These are phyloP conservation scores for Vitis amurensis DNA, from an alignment of 164 flowering plant species.

Conservation along the genomic window DNA sequence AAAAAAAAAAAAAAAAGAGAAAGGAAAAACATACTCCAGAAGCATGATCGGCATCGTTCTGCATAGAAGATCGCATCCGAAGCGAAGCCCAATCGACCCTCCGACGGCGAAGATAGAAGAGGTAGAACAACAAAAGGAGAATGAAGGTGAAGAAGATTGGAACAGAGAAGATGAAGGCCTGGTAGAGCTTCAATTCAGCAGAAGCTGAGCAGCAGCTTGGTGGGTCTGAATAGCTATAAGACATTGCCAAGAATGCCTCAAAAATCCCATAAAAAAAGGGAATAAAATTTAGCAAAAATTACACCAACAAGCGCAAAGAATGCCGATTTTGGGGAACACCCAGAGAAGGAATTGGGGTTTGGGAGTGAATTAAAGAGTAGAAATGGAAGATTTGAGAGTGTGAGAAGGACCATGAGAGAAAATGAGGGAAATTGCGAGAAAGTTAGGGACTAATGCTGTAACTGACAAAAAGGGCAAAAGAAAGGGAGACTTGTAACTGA, in stretches of 20 bases:
- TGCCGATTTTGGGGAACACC: too few species aligned
- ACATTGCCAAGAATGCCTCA: constrained; percentile 1
- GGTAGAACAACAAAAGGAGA: constrained; percentile 54
- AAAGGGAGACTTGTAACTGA: too few species aligned
- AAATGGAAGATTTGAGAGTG: too few species aligned
- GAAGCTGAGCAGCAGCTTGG: constrained; percentile 21
- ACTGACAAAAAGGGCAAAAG: too few species aligned
- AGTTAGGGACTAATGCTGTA: too few species aligned
- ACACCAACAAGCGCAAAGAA: too few species aligned
- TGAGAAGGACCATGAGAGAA: too few species aligned
- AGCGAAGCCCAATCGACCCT: constrained; percentile 66
- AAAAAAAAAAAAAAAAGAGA: background rate
- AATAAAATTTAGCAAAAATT: too few species aligned
- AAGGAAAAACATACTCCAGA: constrained; percentile 33
- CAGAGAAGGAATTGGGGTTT: too few species aligned
- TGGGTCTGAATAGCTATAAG: constrained; percentile 3
- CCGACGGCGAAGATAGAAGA: constrained; percentile 64
- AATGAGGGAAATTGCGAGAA: too few species aligned
- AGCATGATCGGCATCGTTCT: constrained; percentile 7
- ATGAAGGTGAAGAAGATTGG: constrained; percentile 61
- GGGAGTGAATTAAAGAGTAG: too few species aligned
- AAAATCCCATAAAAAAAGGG: too few species aligned
- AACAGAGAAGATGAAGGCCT: constrained; percentile 60
- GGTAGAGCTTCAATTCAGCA: constrained; percentile 54
- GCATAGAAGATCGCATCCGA: constrained; percentile 40